Evolutionary conservation across 805 yeast genomes (phyloP).

Genomic region (Maudiozyma bulderi): DNA sequence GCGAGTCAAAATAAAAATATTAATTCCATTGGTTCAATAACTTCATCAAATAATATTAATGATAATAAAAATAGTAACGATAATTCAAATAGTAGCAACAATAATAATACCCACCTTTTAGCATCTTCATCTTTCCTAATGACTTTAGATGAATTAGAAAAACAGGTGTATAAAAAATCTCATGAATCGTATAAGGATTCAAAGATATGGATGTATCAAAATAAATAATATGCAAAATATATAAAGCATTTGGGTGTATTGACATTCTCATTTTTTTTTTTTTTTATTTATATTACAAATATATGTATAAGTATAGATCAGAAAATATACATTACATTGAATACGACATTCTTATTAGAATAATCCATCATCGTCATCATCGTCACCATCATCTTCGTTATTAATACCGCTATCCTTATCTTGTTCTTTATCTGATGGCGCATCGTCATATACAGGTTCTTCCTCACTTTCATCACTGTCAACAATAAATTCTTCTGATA

Average conservation of each 20-base stretch:
- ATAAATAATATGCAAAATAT: neutral
- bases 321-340: neutral
- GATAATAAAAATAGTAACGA: neutral
- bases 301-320: neutral
- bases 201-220: conserved; percentile 32
- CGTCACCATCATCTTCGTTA: conserved; percentile 7
- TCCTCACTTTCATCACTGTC: conserved; percentile 36
- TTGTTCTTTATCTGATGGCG: conserved; percentile 6
- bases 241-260: neutral
- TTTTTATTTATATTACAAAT: neutral
- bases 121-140: conserved; percentile 36
- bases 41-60: neutral
- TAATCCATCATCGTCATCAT: neutral
- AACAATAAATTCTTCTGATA: conserved; percentile 33
- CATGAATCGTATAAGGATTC: conserved; percentile 40
- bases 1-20: conserved; percentile 4
- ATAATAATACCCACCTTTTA: neutral
- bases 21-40: neutral
- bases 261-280: neutral
- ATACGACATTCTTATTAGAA: neutral
- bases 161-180: conserved; percentile 43
- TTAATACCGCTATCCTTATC: conserved; percentile 9
- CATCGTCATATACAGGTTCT: conserved; percentile 9
- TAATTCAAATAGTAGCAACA: neutral
- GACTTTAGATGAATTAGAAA: conserved; percentile 72